Evolutionary conservation across 2,329 filamentous ascomycete genomes (phyloP).

Genomic region (Colletotrichum sp.): DNA sequence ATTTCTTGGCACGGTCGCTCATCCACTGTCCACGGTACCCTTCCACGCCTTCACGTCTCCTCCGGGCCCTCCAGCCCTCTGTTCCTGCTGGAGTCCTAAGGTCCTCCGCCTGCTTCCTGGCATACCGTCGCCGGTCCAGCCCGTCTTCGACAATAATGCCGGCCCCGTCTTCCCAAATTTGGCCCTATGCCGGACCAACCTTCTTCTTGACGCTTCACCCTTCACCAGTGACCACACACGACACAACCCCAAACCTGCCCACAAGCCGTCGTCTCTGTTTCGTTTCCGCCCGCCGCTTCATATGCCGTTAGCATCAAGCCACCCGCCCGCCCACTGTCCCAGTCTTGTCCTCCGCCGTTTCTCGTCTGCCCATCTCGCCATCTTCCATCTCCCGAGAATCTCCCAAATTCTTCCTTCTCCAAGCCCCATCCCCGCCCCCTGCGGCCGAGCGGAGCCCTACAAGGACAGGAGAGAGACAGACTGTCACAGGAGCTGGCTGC

Average conservation of each 20-base stretch:
- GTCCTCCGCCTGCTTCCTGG: neutral
- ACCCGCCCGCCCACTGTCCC: neutral
- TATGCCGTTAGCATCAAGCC: neutral
- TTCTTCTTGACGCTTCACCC: neutral
- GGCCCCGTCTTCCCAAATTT: neutral
- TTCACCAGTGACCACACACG: neutral
- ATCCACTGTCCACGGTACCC: neutral
- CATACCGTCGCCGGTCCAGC: neutral
- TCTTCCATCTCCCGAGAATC: neutral
- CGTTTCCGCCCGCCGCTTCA: conserved; percentile 10
- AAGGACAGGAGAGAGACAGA: conserved; percentile 16
- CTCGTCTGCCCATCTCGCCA: neutral
- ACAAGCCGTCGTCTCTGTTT: conserved; percentile 12
- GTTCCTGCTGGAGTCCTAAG: too few species aligned
- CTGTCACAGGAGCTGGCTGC: conserved; percentile 8
- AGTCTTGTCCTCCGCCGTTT: neutral
- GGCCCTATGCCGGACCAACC: neutral
- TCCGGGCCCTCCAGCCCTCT: neutral
- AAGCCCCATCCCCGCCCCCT: conserved; percentile 4
- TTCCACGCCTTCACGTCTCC: neutral
- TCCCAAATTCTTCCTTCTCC: neutral
- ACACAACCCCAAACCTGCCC: neutral
- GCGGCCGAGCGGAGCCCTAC: conserved; percentile 13
- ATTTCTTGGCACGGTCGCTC: neutral
- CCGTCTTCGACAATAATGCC: conserved; percentile 5